These are phyloP conservation scores for Hypoxylon sp. DNA, from an alignment of 2,329 filamentous ascomycete genomes.

Conservation along the genomic window DNA sequence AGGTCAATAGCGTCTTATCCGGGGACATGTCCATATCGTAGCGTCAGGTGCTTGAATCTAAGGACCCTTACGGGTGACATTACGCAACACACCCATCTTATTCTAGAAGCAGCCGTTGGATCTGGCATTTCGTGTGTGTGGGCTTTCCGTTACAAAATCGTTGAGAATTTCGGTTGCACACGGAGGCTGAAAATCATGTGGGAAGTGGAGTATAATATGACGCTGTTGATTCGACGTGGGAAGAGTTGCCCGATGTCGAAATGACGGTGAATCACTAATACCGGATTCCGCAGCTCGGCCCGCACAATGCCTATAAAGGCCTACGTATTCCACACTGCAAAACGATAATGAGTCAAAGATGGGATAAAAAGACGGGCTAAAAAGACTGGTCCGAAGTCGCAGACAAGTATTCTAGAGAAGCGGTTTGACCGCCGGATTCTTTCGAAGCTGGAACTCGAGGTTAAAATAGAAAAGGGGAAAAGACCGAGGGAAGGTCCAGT, in stretches of 20 bases:
- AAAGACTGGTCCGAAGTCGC: slow-evolving; percentile 38
- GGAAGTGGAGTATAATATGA: slow-evolving; percentile 37
- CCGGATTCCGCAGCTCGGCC: slow-evolving; percentile 41
- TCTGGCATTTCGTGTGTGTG: slow-evolving; percentile 24
- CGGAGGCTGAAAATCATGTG: slow-evolving; percentile 54
- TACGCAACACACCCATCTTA: slow-evolving; percentile 14
- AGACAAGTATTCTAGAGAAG: slow-evolving; percentile 6
- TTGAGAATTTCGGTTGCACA: slow-evolving; percentile 48
- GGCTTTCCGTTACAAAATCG: slow-evolving; percentile 19
- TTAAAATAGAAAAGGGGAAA: slow-evolving; percentile 22
- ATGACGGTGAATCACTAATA: slow-evolving; percentile 25
- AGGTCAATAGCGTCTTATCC: slow-evolving; percentile 1
- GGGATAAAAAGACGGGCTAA: slow-evolving; percentile 17
- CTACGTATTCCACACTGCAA: not conserved
- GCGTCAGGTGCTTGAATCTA: slow-evolving; percentile 43
- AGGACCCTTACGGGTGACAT: slow-evolving; percentile 33
- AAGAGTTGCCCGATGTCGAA: slow-evolving; percentile 32
- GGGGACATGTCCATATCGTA: slow-evolving; percentile 8
- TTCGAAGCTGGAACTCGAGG: slow-evolving; percentile 18
- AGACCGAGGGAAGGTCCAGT: slow-evolving; percentile 22
- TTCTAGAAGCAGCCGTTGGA: slow-evolving; percentile 32
- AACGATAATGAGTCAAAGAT: slow-evolving; percentile 21
- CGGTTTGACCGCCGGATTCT: slow-evolving; percentile 7
- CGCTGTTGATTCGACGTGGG: slow-evolving; percentile 30
- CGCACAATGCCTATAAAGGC: slow-evolving; percentile 1